These are phyloP conservation scores for Trichoderma virens DNA, from an alignment of 495 filamentous ascomycete genomes.

Conservation along the genomic window DNA sequence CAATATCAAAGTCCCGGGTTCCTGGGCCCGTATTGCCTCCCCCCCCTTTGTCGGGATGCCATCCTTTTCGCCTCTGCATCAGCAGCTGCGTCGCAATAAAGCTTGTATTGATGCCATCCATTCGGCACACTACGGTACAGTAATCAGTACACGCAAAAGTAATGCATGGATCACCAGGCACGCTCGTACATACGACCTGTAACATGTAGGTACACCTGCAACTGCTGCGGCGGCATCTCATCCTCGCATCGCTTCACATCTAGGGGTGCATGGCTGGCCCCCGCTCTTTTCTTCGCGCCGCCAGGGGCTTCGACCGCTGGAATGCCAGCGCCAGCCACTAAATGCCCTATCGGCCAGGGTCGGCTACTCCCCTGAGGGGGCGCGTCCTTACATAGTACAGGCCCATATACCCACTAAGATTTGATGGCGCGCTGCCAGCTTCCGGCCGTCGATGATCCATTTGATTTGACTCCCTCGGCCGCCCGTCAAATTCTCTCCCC, in stretches of 20 bases:
- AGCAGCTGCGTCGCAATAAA: too few species aligned
- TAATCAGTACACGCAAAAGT: too few species aligned
- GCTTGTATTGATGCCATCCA: too few species aligned
- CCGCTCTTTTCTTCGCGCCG: background rate
- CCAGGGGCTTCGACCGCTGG: constrained; percentile 2
- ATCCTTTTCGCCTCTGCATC: background rate
- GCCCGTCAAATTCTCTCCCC: background rate
- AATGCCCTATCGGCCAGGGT: background rate
- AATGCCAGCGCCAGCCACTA: background rate
- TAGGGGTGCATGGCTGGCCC: background rate
- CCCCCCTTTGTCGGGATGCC: too few species aligned
- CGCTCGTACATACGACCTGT: background rate
- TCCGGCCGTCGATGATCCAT: background rate
- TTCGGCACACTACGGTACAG: too few species aligned
- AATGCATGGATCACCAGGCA: background rate
- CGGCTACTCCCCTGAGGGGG: background rate
- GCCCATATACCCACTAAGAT: background rate
- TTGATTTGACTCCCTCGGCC: background rate
- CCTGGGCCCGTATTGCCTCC: too few species aligned
- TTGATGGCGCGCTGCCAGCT: background rate
- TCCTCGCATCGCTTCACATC: background rate
- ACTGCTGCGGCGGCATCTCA: too few species aligned
- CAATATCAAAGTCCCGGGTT: background rate
- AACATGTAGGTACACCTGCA: too few species aligned
- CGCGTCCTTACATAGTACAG: background rate